Percentiles rank a stretch among this genome's conserved stretches.
phyloP scores from a whole-genome alignment of 768 basidiomycete species.

The Lactarius tabidus region DNA sequence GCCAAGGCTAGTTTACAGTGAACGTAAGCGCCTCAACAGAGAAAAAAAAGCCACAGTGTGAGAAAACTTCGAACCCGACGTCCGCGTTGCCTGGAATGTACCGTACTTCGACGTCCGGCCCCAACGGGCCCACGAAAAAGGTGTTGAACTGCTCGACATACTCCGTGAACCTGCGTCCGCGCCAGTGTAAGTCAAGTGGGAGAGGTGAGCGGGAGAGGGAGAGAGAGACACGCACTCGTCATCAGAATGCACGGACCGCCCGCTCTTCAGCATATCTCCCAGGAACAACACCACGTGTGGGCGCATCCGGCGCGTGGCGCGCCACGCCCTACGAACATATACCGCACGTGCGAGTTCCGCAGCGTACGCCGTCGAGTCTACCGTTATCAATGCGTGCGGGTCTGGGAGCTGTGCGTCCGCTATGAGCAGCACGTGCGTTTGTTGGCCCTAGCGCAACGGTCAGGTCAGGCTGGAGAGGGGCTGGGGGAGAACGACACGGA shows the following conservation, averaged over 20 bases:
- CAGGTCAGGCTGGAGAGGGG: too few species aligned
- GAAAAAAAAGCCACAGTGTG: too few species aligned
- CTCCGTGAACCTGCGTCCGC: conserved; percentile 56
- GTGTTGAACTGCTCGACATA: conserved; percentile 65
- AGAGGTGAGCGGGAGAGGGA: too few species aligned
- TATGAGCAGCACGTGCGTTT: conserved; percentile 57
- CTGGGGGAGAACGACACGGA: too few species aligned
- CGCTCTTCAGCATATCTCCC: conserved; percentile 91
- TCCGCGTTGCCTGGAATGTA: conserved; percentile 92
- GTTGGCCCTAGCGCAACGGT: too few species aligned
- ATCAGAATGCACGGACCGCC: conserved; percentile 58
- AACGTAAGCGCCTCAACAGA: too few species aligned
- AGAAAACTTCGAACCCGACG: conserved; percentile 58
- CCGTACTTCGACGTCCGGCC: conserved; percentile 47
- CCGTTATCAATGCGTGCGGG: conserved; percentile 37
- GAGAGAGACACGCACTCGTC: conserved; percentile 36
- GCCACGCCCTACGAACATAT: conserved; percentile 84
- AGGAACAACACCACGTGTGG: conserved; percentile 78
- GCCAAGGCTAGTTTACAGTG: conserved; percentile 5
- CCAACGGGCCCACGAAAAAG: conserved; percentile 51
- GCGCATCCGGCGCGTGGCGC: conserved; percentile 48
- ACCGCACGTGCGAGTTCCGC: conserved; percentile 67
- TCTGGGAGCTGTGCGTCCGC: conserved; percentile 77
- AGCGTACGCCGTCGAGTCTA: conserved; percentile 28
- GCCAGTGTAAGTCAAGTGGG: too few species aligned